phyloP scores from a whole-genome alignment of 1,284 basidiomycete genomes.

The Cerioporus squamosus region DNA sequence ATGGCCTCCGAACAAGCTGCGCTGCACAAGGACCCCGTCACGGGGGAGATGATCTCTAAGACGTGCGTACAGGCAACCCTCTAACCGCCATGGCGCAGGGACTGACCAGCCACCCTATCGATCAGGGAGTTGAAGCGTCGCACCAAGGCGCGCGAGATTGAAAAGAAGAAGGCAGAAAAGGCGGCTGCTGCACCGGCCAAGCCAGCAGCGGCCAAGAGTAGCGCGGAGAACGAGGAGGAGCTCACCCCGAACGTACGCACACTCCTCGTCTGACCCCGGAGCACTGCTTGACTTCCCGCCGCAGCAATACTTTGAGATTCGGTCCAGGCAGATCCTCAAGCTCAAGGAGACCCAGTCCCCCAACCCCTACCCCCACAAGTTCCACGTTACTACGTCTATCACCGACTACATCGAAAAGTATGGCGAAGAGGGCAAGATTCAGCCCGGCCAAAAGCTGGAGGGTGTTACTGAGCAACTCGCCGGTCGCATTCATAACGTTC shows the following conservation, averaged over 20 bases:
- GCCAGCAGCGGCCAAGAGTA: constrained; percentile 44
- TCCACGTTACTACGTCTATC: constrained; percentile 87
- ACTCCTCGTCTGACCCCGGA: background rate
- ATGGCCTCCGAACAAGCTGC: constrained; percentile 61
- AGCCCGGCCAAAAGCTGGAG: constrained; percentile 63
- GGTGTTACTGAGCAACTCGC: constrained; percentile 67
- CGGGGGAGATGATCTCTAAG: constrained; percentile 96
- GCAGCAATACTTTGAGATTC: constrained; percentile 96
- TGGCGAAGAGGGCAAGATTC: constrained; percentile 73
- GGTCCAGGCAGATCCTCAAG: constrained; percentile 86
- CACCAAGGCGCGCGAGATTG: constrained; percentile 85
- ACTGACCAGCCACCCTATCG: constrained; percentile 9
- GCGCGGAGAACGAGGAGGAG: constrained; percentile 67
- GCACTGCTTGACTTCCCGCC: background rate
- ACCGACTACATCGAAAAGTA: constrained; percentile 80
- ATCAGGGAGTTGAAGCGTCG: constrained; percentile 90
- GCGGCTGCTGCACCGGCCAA: constrained; percentile 51
- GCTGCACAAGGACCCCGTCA: constrained; percentile 83
- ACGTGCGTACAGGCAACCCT: constrained; percentile 55
- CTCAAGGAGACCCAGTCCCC: constrained; percentile 86
- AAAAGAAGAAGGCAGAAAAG: constrained; percentile 85
- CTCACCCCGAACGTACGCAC: constrained; percentile 80
- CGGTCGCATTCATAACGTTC: constrained; percentile 92
- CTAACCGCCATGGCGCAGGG: too few species aligned
- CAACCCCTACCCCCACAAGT: constrained; percentile 99